Conservation (phyloP, 148 eudicot species). For the Polygonum aviculare region DNA sequence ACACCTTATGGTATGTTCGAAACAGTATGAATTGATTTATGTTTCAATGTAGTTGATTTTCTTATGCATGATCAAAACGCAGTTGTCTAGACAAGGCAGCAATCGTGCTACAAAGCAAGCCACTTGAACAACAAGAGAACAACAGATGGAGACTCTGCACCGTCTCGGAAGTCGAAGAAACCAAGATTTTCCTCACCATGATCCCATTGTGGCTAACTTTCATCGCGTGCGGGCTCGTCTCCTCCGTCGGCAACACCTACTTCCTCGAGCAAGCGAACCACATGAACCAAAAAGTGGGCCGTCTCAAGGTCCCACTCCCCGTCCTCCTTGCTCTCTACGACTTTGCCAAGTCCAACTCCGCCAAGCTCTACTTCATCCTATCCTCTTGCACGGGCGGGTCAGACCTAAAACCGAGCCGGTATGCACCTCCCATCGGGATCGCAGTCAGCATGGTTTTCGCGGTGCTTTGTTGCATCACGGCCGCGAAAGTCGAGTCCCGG, state of each 20-base stretch:
- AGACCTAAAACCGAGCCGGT: neutral
- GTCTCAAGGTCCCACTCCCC: constrained; percentile 22
- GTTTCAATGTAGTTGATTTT: neutral
- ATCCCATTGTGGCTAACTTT: constrained; percentile 41
- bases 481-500: constrained; percentile 35
- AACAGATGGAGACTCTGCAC: constrained; percentile 35
- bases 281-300: constrained; percentile 31
- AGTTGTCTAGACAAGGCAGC: constrained; percentile 51
- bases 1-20: constrained; percentile 17
- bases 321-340: constrained; percentile 25
- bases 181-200: constrained; percentile 31
- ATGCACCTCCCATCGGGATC: constrained; percentile 19
- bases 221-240: constrained; percentile 27
- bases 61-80: neutral
- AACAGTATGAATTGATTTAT: too few relatives aligned
- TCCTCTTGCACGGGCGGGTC: neutral
- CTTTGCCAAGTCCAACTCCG: neutral
- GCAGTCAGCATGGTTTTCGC: constrained; percentile 27
- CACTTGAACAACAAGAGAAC: constrained; percentile 15
- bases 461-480: constrained; percentile 33
- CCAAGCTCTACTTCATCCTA: neutral
- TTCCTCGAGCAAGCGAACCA: constrained; percentile 44
- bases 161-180: constrained; percentile 34
- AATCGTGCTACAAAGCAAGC: constrained; percentile 17
- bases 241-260: constrained; percentile 37